A percentile compares a stretch with the other conserved stretches of the same genome.
These are phyloP conservation scores for Barnettozyma sp. DNA, from an alignment of 805 yeast species.

Conservation along the genomic window DNA sequence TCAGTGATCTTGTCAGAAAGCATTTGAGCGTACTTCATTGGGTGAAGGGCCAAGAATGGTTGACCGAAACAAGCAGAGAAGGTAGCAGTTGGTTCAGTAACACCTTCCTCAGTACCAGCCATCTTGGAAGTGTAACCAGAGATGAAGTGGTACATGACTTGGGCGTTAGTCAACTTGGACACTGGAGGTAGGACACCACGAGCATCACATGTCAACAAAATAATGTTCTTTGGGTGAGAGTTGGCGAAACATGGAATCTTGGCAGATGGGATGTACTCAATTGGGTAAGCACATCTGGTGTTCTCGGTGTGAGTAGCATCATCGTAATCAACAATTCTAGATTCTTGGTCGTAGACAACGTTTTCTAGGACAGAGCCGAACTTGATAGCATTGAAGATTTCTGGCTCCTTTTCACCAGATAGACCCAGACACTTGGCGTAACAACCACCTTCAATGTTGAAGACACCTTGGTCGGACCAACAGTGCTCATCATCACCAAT, in stretches of 20 bases:
- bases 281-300: conserved; percentile 98
- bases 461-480: conserved; percentile 97
- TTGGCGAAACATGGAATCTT: conserved; percentile 90
- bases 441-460: conserved; percentile 99
- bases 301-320: conserved; percentile 85
- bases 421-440: conserved; percentile 95
- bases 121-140: conserved; percentile 98
- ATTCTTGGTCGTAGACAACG: conserved; percentile 71
- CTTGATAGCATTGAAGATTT: conserved; percentile 88
- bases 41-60: conserved; percentile 96
- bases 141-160: conserved; percentile 98
- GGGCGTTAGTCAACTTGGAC: conserved; percentile 86
- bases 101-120: conserved; percentile 99
- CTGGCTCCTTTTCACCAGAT: conserved; percentile 91
- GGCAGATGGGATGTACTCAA: conserved; percentile 93
- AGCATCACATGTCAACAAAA: conserved; percentile 94
- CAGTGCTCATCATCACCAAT: conserved; percentile 99
- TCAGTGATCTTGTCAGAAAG: conserved; percentile 84
- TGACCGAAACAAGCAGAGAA: conserved; percentile 99
- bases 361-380: conserved; percentile 95
- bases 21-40: conserved; percentile 96
- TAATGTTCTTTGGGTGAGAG: conserved; percentile 85
- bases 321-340: conserved; percentile 81
- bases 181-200: conserved; percentile 97
- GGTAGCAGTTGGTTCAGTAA: conserved; percentile 96